Base-by-base conservation (phyloP, 2,329 filamentous ascomycete species). In the Pseudogymnoascus sp. region DNA sequence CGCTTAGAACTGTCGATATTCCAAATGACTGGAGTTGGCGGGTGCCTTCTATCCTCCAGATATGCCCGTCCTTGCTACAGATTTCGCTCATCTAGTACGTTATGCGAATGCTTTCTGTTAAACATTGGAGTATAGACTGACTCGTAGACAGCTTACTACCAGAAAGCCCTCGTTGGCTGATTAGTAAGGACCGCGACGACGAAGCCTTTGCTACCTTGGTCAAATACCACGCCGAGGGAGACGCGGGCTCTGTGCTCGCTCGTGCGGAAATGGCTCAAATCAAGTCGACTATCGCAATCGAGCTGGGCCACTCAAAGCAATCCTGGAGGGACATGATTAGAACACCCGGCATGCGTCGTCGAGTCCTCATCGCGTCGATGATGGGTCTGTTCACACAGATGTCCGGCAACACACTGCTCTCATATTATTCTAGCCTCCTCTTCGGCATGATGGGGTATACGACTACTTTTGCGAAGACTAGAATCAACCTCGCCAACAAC, bases 111-210 rank as follows among this genome's bases (percentile, higher is more conserved):
- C 37, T 39, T 12, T 39, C 37, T 18, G 13, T 21, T 12, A 21
- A 21, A 18, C 21, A 13, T 21, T 39, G 5, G 37, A 39, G 37
- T 21, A 39, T 21, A 21, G 37, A 21, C 37, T 39, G 10, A 39
- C 37, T 19, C 21, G 37, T 21, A 39, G 10, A 39, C 21, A 39
- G 37, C 68, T 78, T 96, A 64, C 96, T 96, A 68, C 92, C 92
- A 67, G 92, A 96, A 76, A 96, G 92, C 15, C 92, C 92, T 34
- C 86, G 91, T 75, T 96, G 92, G 92, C 82, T 96, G 6, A 79
- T 96, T 41, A 92, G 96, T 71, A 95, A 95, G 70, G 92, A 96
- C 67, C 88, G 95, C 68, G 92, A 96, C 69, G 92, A 96, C 71
- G 92, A 96, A 72, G 92, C 37, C 37, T 39, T 39, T 39, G 37